Base-by-base conservation (phyloP, 768 basidiomycete species). In the Suillus cothurnatus region DNA sequence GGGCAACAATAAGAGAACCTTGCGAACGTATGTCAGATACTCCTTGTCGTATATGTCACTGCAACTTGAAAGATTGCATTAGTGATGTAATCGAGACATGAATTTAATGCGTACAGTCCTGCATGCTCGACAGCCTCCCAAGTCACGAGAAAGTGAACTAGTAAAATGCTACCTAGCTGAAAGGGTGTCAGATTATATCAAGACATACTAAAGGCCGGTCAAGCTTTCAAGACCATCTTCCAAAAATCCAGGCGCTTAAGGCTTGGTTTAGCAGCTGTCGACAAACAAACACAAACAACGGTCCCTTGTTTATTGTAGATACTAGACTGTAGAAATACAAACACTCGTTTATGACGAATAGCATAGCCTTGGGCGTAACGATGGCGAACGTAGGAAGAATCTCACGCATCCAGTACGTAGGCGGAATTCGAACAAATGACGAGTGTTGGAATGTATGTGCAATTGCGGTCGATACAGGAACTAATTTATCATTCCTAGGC, bases 91-190 rank as follows among this genome's bases (percentile, higher is more conserved):
- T 63, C 14, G 61, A 45, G 34, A 28, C 17, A 55, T 14, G 31
- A 55, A 43, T 23, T 45, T 14, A 11, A 36, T 11, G 88, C 94
- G 69, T 78, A 96, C 95, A 88, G 92, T 70, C 94, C 97, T 66
- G 85, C 87, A 73, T 99, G 97, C 73, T 98, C 97, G 19, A 99
- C 83, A 0, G 97, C 94, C 74, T 99, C 97, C 97, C 97, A 99
- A 1, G 97, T 96, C 5, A 99, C 87, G 32, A 96, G 87, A 71
- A 99, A 94, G 47, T 96, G 85, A 61, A 97, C 94, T 95, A 62
- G 23, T 28, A 36, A 61, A 9, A 21, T 17, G 28, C 39, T 11
- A 61, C 66, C 7, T 63, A 45, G 4, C 47, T n/a, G 52, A 5
- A 57, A 50, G 32, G 31, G 11, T 39, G 14, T 21, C 61, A n/a